Evolutionary conservation across 2,329 filamentous ascomycete species (phyloP).

Genomic region (Colletotrichum neosansevieriae): DNA sequence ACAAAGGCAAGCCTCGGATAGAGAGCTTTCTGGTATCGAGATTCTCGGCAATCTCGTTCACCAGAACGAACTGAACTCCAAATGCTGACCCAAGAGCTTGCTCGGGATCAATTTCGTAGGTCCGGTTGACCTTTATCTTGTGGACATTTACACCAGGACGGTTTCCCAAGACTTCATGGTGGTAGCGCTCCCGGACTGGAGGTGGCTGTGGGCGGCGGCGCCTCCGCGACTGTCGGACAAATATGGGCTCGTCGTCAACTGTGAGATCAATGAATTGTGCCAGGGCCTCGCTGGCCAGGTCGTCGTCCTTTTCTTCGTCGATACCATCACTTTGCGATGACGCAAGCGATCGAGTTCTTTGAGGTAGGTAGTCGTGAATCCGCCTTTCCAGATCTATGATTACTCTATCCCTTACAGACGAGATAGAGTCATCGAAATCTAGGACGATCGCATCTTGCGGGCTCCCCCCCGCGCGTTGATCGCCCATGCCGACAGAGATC

Average conservation of each 20-base stretch:
- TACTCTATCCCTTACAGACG: background rate
- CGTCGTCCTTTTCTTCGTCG: slow-evolving; percentile 37
- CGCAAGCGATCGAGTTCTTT: background rate
- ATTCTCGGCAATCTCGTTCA: slow-evolving; percentile 55
- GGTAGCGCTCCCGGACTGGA: background rate
- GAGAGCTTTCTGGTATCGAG: slow-evolving; percentile 39
- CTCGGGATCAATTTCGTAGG: slow-evolving; percentile 46
- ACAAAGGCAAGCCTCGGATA: slow-evolving; percentile 55
- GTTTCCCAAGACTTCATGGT: background rate
- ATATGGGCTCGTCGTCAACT: slow-evolving; percentile 40
- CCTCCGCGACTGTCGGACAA: slow-evolving; percentile 3
- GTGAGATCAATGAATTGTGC: slow-evolving; percentile 52
- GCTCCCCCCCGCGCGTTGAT: background rate
- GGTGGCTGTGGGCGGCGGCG: background rate
- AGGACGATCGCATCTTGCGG: slow-evolving; percentile 8
- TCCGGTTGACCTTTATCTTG: slow-evolving; percentile 43
- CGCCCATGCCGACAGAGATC: too few relatives aligned
- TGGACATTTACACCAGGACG: too few relatives aligned
- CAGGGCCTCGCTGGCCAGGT: slow-evolving; percentile 37
- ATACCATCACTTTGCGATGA: slow-evolving; percentile 1
- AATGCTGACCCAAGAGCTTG: slow-evolving; percentile 41
- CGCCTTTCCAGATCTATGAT: background rate
- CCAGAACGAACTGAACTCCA: slow-evolving; percentile 54
- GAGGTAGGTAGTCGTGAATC: slow-evolving; percentile 16
- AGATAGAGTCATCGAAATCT: slow-evolving; percentile 11